Conservation (phyloP, 495 filamentous ascomycete species). For the Penicillium pancosmium region DNA sequence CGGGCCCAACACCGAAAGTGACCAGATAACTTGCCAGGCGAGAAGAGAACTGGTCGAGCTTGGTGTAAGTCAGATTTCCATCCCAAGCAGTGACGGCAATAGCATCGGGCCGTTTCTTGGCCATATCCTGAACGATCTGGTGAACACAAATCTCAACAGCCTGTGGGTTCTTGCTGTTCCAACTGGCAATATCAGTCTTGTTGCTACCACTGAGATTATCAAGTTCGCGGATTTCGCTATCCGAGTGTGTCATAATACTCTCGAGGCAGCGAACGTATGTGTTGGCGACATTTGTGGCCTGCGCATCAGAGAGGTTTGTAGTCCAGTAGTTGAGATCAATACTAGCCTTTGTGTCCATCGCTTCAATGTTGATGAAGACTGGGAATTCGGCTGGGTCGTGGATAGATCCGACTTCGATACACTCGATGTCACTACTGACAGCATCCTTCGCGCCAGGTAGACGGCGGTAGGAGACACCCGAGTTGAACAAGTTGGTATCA, state of each 20-base stretch:
- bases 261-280: constrained; percentile 49
- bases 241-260: constrained; percentile 41
- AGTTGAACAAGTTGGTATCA: constrained; percentile 44
- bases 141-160: constrained; percentile 44
- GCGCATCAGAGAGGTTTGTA: constrained; percentile 45
- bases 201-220: constrained; percentile 41
- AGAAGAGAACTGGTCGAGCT: constrained; percentile 50
- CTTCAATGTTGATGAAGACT: constrained; percentile 58
- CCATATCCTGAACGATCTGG: constrained; percentile 45
- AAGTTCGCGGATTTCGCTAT: constrained; percentile 38
- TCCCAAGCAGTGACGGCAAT: constrained; percentile 53
- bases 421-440: constrained; percentile 35
- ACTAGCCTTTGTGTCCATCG: constrained; percentile 42
- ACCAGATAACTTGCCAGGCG: constrained; percentile 47
- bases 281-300: constrained; percentile 54
- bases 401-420: constrained; percentile 43
- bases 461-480: constrained; percentile 48
- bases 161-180: constrained; percentile 47
- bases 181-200: constrained; percentile 40
- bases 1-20: constrained; percentile 42
- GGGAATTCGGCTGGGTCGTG: constrained; percentile 61
- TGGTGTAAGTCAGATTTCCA: constrained; percentile 50
- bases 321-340: constrained; percentile 64
- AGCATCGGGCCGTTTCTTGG: constrained; percentile 34
- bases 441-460: constrained; percentile 30